Base-by-base conservation (phyloP, 2,329 filamentous ascomycete species). In the Colletotrichum cordylinicola region DNA sequence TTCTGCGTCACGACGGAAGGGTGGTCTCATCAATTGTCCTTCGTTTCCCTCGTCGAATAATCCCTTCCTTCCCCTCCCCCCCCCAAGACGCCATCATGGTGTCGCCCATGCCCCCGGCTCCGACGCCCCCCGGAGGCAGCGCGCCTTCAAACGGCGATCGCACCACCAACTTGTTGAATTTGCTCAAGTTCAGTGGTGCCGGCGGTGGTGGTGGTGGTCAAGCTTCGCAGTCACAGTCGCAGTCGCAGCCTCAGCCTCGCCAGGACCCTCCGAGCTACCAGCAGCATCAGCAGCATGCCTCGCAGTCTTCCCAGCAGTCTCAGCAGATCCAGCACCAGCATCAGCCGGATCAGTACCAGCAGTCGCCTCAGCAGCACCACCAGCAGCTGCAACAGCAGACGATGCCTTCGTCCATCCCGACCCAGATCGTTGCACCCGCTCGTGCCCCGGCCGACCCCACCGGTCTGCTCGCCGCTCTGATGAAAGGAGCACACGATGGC, bases 111-210 rank as follows among this genome's bases (percentile, higher is more conserved):
- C 88, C 88, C 69, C 86, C 89, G 76, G 90, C 90, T 74, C 89
- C 88, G 74, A 89, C 88, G 80, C 86, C 86, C 77, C 86, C 86
- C 67, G 82, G 82, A 79, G 82, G 83, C 79, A 77, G 67, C 48
- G 82, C 84, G 82, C 82, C 82, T 6, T 83, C 84, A 66, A 83
- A 83, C 71, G 81, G 82, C 55, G 88, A 90, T 68, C 89, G 90
- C 79, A 90, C 89, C 56, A 85, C 88, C 72, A 91, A 89, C 78
- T 81, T 93, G 79, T 84, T 93, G 81, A 92, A 90, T 78, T 85
- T 93, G 71, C 88, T 93, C 82, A 93, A 93, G 86, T 92, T 91
- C 80, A 91, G 88, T 78, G 85, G 86, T 61, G 83, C 84, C 65
- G 78, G 81, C 70, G 39, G 86, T 56, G 83, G 84, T 64, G 83